A percentile compares a stretch with the other conserved stretches of the same genome.
These are phyloP conservation scores for Claviceps paspali DNA, from an alignment of 2,329 filamentous ascomycete genomes.

Conservation along the genomic window DNA sequence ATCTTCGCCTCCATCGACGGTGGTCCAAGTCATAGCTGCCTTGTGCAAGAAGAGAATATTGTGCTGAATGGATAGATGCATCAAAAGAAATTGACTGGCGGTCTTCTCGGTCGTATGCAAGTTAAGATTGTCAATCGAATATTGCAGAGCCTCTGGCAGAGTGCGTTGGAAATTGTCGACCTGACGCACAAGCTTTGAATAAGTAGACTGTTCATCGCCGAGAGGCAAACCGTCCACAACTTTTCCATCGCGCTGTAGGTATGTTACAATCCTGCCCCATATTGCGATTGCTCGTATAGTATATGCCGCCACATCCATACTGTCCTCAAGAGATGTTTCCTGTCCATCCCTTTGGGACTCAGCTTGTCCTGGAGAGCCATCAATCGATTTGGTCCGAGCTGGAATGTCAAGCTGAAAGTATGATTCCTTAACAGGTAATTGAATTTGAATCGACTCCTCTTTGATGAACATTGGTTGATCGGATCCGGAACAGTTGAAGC, in stretches of 20 bases:
- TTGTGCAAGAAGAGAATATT: slow-evolving; percentile 81
- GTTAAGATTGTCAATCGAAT: slow-evolving; percentile 68
- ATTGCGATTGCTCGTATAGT: slow-evolving; percentile 72
- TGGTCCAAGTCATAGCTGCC: slow-evolving; percentile 62
- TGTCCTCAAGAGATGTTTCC: slow-evolving; percentile 52
- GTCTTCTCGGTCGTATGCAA: slow-evolving; percentile 72
- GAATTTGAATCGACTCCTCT: slow-evolving; percentile 77
- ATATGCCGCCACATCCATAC: slow-evolving; percentile 91
- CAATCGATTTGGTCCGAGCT: slow-evolving; percentile 69
- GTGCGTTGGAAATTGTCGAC: slow-evolving; percentile 53
- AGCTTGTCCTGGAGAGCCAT: slow-evolving; percentile 52
- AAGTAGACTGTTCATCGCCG: slow-evolving; percentile 71
- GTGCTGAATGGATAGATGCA: slow-evolving; percentile 83
- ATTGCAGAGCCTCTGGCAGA: slow-evolving; percentile 58
- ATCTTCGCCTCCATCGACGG: slow-evolving; percentile 47
- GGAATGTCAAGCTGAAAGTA: slow-evolving; percentile 86
- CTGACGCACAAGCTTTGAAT: slow-evolving; percentile 53
- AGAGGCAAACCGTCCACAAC: slow-evolving; percentile 62
- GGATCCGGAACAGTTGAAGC: slow-evolving; percentile 90
- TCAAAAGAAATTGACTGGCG: slow-evolving; percentile 80
- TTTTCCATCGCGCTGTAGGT: slow-evolving; percentile 79
- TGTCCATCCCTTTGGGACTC: slow-evolving; percentile 48
- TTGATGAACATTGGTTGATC: slow-evolving; percentile 84
- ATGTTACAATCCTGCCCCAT: slow-evolving; percentile 82
- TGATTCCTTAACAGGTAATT: slow-evolving; percentile 78